A percentile compares a stretch with the other conserved stretches of the same genome.
phyloP scores from a whole-genome alignment of 2,329 filamentous ascomycete genomes.

The Penicillium sp. region DNA sequence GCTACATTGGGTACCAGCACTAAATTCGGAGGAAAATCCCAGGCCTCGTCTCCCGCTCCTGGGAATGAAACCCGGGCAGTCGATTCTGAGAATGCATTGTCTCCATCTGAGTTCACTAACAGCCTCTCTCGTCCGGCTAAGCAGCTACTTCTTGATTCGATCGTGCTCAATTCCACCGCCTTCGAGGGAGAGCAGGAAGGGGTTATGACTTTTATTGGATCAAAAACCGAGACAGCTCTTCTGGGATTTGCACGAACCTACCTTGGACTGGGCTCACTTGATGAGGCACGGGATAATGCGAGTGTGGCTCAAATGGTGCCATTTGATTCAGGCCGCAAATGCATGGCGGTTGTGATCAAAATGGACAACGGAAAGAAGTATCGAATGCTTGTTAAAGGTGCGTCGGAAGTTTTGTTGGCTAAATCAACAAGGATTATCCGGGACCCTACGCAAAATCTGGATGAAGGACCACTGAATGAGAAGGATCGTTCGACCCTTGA shows the following conservation, averaged over 20 bases:
- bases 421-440: constrained; percentile 59
- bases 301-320: constrained; percentile 59
- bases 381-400: constrained; percentile 61
- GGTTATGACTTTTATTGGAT: constrained; percentile 68
- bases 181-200: constrained; percentile 70
- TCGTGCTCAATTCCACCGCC: constrained; percentile 71
- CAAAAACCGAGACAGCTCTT: constrained; percentile 77
- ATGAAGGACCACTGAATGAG: constrained; percentile 57
- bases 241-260: constrained; percentile 71
- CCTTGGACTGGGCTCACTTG: constrained; percentile 66
- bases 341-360: constrained; percentile 69
- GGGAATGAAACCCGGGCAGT: constrained; percentile 29
- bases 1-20: constrained; percentile 58
- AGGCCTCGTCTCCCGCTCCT: constrained; percentile 29
- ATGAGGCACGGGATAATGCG: constrained; percentile 66
- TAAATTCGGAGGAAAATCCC: constrained; percentile 50
- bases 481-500: constrained; percentile 65
- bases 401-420: constrained; percentile 55
- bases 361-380: constrained; percentile 59
- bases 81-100: constrained; percentile 50
- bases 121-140: constrained; percentile 59
- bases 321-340: constrained; percentile 71
- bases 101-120: constrained; percentile 59
- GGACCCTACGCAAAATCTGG: constrained; percentile 64
- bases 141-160: constrained; percentile 64